phyloP scores from a whole-genome alignment of 768 basidiomycete genomes.

The Cystofilobasidium macerans region DNA sequence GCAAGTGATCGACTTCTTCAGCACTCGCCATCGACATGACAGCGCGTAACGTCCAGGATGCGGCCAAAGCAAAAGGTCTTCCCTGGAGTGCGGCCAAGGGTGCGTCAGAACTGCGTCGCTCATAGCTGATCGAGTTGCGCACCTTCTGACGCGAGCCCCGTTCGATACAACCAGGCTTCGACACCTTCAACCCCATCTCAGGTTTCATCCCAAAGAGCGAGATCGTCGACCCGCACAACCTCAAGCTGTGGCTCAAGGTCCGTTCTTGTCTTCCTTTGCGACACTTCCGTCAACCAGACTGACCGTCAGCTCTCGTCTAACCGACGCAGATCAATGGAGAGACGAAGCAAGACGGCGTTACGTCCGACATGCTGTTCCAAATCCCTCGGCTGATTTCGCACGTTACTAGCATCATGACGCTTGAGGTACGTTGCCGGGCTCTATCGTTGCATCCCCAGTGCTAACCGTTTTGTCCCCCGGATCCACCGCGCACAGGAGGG shows the following conservation, averaged over 20 bases:
- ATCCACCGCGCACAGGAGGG: constrained; percentile 81
- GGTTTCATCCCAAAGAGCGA: constrained; percentile 66
- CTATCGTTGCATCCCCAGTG: too few species aligned
- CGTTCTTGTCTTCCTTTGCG: background rate
- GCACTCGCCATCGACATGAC: constrained; percentile 95
- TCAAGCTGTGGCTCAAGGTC: constrained; percentile 67
- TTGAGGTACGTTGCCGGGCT: too few species aligned
- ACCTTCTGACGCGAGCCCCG: background rate
- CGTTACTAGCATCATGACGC: constrained; percentile 87
- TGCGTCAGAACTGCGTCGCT: background rate
- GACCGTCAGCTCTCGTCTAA: too few species aligned
- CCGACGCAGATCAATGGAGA: constrained; percentile 72
- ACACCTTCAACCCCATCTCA: constrained; percentile 86
- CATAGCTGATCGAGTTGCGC: background rate
- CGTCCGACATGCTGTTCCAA: constrained; percentile 80
- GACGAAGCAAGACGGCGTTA: constrained; percentile 72
- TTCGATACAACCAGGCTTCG: constrained; percentile 61
- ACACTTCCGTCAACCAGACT: background rate
- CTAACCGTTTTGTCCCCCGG: background rate
- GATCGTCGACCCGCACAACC: constrained; percentile 60
- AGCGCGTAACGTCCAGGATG: constrained; percentile 85
- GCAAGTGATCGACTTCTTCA: constrained; percentile 40
- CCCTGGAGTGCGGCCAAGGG: constrained; percentile 89
- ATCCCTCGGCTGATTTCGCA: constrained; percentile 82
- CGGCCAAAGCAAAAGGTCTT: constrained; percentile 81